phyloP scores from a whole-genome alignment of 495 filamentous ascomycete genomes.

The Bryoglossum gracile region DNA sequence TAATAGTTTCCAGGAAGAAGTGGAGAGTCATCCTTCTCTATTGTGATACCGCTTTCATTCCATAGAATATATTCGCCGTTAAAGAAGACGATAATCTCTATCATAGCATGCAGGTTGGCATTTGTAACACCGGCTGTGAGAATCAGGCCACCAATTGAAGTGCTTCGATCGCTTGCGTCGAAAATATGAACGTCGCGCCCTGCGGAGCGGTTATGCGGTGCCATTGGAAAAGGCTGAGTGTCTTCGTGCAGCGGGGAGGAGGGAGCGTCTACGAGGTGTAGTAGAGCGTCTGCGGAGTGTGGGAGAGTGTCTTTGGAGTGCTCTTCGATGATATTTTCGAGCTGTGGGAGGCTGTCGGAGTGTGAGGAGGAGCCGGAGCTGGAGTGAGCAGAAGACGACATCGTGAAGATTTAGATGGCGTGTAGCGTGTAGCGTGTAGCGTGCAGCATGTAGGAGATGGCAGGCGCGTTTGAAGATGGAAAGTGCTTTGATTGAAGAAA shows the following conservation, averaged over 20 bases:
- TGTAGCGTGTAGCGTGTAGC: background rate
- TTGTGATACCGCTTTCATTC: slow-evolving; percentile 22
- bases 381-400: slow-evolving; percentile 8
- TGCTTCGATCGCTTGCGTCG: slow-evolving; percentile 24
- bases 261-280: background rate
- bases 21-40: slow-evolving; percentile 23
- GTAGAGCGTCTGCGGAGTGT: background rate
- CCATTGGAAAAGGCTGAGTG: slow-evolving; percentile 6
- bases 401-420: slow-evolving; percentile 4
- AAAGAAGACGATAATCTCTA: slow-evolving; percentile 27
- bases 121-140: slow-evolving; percentile 31
- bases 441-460: background rate
- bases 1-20: slow-evolving; percentile 26
- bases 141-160: slow-evolving; percentile 26
- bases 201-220: slow-evolving; percentile 21
- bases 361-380: slow-evolving; percentile 3
- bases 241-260: background rate
- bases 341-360: slow-evolving; percentile 3
- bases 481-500: background rate
- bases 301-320: background rate
- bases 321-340: slow-evolving; percentile 4
- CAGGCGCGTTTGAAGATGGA: background rate
- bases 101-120: slow-evolving; percentile 31
- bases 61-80: slow-evolving; percentile 19
- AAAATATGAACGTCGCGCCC: slow-evolving; percentile 30